Evolutionary conservation across 163 green algal species (phyloP), one percentile per base, ranked within the genome.

Genomic region (Chloromonas sp.): DNA sequence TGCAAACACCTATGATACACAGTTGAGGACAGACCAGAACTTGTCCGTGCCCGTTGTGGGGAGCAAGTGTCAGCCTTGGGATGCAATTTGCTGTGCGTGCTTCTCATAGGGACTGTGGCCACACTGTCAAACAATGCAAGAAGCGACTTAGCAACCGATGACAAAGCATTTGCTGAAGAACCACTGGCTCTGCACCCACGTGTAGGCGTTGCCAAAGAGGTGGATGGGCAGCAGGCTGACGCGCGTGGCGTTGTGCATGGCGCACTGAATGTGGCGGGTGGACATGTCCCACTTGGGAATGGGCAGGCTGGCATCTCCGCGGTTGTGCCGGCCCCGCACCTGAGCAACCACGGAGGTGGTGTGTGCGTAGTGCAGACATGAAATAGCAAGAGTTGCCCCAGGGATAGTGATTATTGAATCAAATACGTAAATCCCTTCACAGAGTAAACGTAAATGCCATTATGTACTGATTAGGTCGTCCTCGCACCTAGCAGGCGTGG

Each of bases 161-260:
- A 36, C 36, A 36, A 36, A 36, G 36, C 36, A 36, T 36, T 36
- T 36, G 36, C 36, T 36, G 66, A 74, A 74, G 66, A 5, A 74
- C 66, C 66, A 74, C 5, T 74, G 5, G 5, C 11, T 11, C 5
- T 11, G 11, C 71, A 83, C 84, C 84, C 60, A 84, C 61, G 88
- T 91, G 86, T 91, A 91, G 1, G 85, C 81, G 82, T 91, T 89
- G 36, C 78, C 86, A 81, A 89, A 89, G 81, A 88, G 83, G 71
- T 87, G 88, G 0, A 85, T 78, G 0, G 86, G 86, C 58, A 91
- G 83, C 71, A 88, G 85, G 58, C 71, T 79, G 5, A 91, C 79
- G n/a, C 70, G 74, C 0, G 88, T 87, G 61, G 81, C 86, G 77
- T 89, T 89, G 84, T 83, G 61, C 15, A 83, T 60, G 58, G 85